Conservation (phyloP, 2,329 filamentous ascomycete species). For the Aspergillus unguis region DNA sequence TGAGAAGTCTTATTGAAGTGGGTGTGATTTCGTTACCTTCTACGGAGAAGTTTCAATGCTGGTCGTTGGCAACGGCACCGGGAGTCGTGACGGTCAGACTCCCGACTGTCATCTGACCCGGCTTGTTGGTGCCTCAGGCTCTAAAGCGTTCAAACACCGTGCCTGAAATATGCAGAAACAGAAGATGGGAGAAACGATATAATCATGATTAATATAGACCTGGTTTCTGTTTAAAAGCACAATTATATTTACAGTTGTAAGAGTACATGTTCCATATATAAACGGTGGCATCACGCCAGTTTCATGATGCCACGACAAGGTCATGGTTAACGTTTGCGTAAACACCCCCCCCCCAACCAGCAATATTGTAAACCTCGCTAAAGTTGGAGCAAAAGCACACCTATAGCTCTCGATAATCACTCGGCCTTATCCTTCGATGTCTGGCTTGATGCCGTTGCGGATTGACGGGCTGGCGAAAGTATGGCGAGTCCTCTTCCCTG, state of each 20-base stretch:
- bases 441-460: constrained; percentile 84
- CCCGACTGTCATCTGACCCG: constrained; percentile 3
- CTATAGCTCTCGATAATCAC: constrained; percentile 83
- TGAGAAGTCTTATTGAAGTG: too few relatives aligned
- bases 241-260: constrained; percentile 2
- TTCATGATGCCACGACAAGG: not conserved
- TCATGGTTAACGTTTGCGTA: not conserved
- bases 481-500: constrained; percentile 78
- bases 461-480: constrained; percentile 94
- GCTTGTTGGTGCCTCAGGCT: not conserved
- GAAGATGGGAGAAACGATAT: too few relatives aligned
- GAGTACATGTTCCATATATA: constrained; percentile 4
- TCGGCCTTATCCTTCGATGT: constrained; percentile 74
- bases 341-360: not conserved
- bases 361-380: not conserved
- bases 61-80: too few relatives aligned
- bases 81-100: not conserved
- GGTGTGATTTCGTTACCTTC: too few relatives aligned
- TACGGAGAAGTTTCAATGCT: too few relatives aligned
- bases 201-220: too few relatives aligned
- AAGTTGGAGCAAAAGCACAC: not conserved
- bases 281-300: not conserved
- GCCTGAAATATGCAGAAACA: too few relatives aligned
- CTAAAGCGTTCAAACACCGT: not conserved
- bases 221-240: too few relatives aligned